A percentile compares a stretch with the other conserved stretches of the same genome.
Evolutionary conservation across 2,329 filamentous ascomycete genomes (phyloP).

Genomic region (Alternaria angustiovoidea): DNA sequence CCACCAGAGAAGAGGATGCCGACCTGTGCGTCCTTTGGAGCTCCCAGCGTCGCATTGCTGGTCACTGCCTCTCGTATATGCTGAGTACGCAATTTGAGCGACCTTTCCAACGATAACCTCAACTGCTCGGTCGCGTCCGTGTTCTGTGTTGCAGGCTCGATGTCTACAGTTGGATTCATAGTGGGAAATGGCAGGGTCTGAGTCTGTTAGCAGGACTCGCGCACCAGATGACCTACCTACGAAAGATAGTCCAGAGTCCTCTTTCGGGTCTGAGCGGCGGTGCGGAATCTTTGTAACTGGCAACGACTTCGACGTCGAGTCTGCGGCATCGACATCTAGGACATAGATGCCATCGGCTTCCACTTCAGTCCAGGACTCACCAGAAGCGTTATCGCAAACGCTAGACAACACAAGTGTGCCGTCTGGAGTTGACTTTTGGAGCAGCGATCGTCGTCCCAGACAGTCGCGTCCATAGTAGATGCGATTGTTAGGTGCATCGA

Average conservation of each 20-base stretch:
- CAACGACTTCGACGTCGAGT: slow-evolving; percentile 6
- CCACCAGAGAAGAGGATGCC: slow-evolving; percentile 94
- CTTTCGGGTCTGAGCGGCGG: slow-evolving; percentile 18
- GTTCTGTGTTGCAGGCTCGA: slow-evolving; percentile 27
- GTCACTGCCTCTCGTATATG: slow-evolving; percentile 39
- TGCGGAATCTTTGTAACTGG: slow-evolving; percentile 34
- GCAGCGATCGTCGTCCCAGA: slow-evolving; percentile 83
- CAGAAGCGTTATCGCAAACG: slow-evolving; percentile 48
- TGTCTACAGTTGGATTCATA: slow-evolving; percentile 50
- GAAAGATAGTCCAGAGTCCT: slow-evolving; percentile 27
- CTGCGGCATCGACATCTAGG: slow-evolving; percentile 60
- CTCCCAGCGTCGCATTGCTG: background rate
- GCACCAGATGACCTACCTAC: slow-evolving; percentile 42
- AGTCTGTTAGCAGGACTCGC: slow-evolving; percentile 27
- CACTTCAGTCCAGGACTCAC: slow-evolving; percentile 75
- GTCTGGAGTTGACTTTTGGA: slow-evolving; percentile 63
- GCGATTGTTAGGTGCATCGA: slow-evolving; percentile 67
- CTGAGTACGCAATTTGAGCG: slow-evolving; percentile 66
- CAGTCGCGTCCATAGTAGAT: slow-evolving; percentile 88
- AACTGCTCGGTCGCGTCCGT: slow-evolving; percentile 62
- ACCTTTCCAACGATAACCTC: slow-evolving; percentile 64
- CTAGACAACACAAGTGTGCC: slow-evolving; percentile 47
- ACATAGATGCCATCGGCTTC: slow-evolving; percentile 83
- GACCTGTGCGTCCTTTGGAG: slow-evolving; percentile 58
- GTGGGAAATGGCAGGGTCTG: slow-evolving; percentile 55